A percentile compares a stretch with the other conserved stretches of the same genome.
Conservation (phyloP, 257 asterid species). For the Capsicum pubescens region DNA sequence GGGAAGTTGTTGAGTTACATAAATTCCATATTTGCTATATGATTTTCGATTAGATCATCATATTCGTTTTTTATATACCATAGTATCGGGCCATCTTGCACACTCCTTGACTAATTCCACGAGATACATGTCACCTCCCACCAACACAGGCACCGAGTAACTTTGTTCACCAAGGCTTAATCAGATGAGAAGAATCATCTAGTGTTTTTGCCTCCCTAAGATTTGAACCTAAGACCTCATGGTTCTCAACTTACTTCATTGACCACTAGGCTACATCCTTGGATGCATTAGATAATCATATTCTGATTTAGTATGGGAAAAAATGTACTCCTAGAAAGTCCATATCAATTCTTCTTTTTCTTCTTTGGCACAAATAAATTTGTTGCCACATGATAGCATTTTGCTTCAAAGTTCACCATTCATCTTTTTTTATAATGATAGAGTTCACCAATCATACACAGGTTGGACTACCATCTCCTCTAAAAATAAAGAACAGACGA, state of each 20-base stretch:
- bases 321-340: neutral
- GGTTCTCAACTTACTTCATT: neutral
- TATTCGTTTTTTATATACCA: neutral
- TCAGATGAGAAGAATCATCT: neutral
- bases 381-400: neutral
- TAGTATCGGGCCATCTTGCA: neutral
- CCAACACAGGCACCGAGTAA: neutral
- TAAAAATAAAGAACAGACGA: constrained; percentile 3
- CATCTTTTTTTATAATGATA: neutral
- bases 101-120: neutral
- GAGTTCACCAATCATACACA: neutral
- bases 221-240: neutral
- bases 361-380: constrained; percentile 5
- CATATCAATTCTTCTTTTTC: neutral
- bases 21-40: constrained; percentile 2
- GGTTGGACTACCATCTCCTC: neutral
- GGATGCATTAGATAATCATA: constrained; percentile 4
- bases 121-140: neutral
- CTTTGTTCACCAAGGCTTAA: neutral
- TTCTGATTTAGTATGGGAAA: neutral
- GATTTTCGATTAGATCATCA: constrained; percentile 3
- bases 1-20: neutral
- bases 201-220: neutral
- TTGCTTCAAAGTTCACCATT: neutral
- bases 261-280: neutral